Evolutionary conservation across 768 basidiomycete species (phyloP).

Genomic region (Floccularia luteovirens): DNA sequence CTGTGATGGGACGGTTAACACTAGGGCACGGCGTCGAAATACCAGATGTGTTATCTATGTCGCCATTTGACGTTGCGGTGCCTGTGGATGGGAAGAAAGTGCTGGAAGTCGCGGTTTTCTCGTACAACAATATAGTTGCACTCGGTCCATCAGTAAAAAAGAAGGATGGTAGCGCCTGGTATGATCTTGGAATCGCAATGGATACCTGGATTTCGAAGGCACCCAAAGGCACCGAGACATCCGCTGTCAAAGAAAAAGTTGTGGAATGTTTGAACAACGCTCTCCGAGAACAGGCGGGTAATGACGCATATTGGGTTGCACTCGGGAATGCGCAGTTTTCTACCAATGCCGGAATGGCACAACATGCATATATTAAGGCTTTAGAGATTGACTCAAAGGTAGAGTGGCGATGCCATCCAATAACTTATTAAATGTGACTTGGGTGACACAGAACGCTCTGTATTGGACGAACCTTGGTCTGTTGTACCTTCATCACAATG

Average conservation of each 20-base stretch:
- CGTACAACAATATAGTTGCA: slow-evolving; percentile 55
- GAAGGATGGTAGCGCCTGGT: slow-evolving; percentile 53
- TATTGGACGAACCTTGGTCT: slow-evolving; percentile 89
- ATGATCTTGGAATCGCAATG: slow-evolving; percentile 65
- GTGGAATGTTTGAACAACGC: slow-evolving; percentile 60
- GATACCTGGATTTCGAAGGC: slow-evolving; percentile 35
- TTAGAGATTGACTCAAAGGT: slow-evolving; percentile 85
- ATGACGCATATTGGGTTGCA: slow-evolving; percentile 75
- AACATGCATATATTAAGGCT: slow-evolving; percentile 89
- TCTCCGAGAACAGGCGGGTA: slow-evolving; percentile 62
- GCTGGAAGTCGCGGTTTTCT: slow-evolving; percentile 45
- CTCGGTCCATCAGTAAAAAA: slow-evolving; percentile 46
- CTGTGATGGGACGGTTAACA: slow-evolving; percentile 28
- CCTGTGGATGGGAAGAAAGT: slow-evolving; percentile 24
- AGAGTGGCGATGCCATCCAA: slow-evolving; percentile 4
- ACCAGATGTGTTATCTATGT: slow-evolving; percentile 26
- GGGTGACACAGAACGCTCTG: slow-evolving; percentile 43
- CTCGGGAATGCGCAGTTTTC: slow-evolving; percentile 69
- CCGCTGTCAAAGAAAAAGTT: slow-evolving; percentile 31
- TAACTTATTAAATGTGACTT: slow-evolving; percentile 4
- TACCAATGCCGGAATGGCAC: slow-evolving; percentile 63
- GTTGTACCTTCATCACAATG: slow-evolving; percentile 73
- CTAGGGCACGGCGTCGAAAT: slow-evolving; percentile 33
- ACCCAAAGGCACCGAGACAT: slow-evolving; percentile 18
- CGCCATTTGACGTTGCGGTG: slow-evolving; percentile 13